Base-by-base conservation (phyloP, 2,329 filamentous ascomycete species). In the Nemania sp. region DNA sequence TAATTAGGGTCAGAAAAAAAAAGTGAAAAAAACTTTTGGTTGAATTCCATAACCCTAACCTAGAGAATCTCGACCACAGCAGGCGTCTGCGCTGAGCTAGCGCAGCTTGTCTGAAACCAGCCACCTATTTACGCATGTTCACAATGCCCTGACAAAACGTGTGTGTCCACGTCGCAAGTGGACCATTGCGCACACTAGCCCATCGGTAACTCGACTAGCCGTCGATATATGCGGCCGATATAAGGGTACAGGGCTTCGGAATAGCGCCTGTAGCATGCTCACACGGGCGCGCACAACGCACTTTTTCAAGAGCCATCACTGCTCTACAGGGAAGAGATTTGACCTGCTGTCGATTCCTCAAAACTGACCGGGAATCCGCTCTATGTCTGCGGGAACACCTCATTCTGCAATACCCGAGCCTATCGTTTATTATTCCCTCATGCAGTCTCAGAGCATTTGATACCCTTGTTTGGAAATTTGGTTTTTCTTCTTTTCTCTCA, bases 401-500 rank as follows among this genome's bases (percentile, higher is more conserved):
- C 13, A 35, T 52, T 29, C 18, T 54, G 41, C 29, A 54, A 18
- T 45, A 41, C 49, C 45, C 7, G n/a, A 47, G 24, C 51, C 43
- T 27, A 29, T 56, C 22, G 38, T 58, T 65, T 52, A 27, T 54
- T 51, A 32, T 59, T 55, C 32, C 27, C 10, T 52, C 18, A 32
- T 53, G 11, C 54, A 62, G 32, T 65, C 61, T 52, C 55, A 63
- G 61, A 57, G 55, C 62, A 43, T 61, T 70, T 56, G 66, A 70
- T 70, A 70, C 68, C 68, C 68, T 26, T 67, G 41, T 32, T 64
- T 64, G 20, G 24, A 56, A 22, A 26, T 43, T 66, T 35, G 15
- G 32, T 26, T 61, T 38, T 3, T 52, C 49, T 49, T 32, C 35
- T 26, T 29, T 15, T 41, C 24, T 6, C n/a, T 35, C n/a, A n/a